Conservation (phyloP, 2,329 filamentous ascomycete species). For the Pseudogymnoascus sp. region DNA sequence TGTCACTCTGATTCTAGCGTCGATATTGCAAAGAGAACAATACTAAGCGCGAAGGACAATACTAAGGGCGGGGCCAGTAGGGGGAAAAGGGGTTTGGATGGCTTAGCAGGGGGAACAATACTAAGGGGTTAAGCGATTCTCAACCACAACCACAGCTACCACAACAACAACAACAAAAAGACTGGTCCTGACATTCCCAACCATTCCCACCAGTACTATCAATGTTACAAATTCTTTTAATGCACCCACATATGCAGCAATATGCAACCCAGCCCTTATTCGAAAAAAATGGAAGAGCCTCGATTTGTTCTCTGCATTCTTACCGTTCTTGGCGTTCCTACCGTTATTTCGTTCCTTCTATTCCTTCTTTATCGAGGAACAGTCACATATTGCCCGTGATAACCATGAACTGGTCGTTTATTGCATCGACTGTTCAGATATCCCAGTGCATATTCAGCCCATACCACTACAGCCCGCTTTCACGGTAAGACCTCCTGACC, state of each 20-base stretch:
- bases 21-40: neutral
- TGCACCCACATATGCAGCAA: neutral
- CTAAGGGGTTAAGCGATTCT: constrained; percentile 6
- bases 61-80: neutral
- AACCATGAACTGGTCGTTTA: neutral
- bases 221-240: neutral
- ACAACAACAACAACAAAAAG: neutral
- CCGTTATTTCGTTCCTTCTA: neutral
- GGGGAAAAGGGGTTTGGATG: neutral
- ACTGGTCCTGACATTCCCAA: neutral
- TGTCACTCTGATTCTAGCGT: neutral
- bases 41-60: neutral
- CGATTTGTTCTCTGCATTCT: neutral
- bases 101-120: neutral
- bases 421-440: neutral
- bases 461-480: neutral
- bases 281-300: neutral
- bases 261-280: neutral
- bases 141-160: neutral
- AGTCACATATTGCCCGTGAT: neutral
- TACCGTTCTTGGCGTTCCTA: no score
- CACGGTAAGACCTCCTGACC: neutral
- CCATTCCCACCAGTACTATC: neutral
- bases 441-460: neutral
- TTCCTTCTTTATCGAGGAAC: constrained; percentile 3